Conservation (phyloP, 805 yeast genomes). For the Kodamaea leandrae region DNA sequence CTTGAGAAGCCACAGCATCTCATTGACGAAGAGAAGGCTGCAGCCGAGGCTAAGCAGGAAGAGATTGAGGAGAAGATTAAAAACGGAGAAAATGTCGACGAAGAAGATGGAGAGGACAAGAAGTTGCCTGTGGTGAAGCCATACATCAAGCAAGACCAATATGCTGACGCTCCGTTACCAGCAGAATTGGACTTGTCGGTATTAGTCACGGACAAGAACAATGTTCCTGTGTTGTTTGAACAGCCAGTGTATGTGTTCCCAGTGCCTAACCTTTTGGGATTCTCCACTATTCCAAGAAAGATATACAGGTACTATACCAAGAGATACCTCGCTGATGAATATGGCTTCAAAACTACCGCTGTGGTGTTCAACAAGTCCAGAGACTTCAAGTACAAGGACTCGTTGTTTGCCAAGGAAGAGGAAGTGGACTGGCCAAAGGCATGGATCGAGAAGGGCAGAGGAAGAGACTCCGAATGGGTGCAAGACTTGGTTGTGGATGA, state of each 20-base stretch:
- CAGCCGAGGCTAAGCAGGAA: constrained; percentile 13
- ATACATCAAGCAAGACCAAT: constrained; percentile 59
- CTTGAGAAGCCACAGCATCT: constrained; percentile 47
- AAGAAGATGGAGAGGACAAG: constrained; percentile 23
- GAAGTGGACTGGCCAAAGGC: constrained; percentile 83
- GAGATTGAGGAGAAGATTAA: constrained; percentile 15
- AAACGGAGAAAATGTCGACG: constrained; percentile 17
- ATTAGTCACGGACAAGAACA: constrained; percentile 28
- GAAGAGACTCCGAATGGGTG: constrained; percentile 84
- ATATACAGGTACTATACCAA: constrained; percentile 75
- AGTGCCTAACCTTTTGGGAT: constrained; percentile 77
- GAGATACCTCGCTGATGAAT: constrained; percentile 66
- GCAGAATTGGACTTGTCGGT: constrained; percentile 50
- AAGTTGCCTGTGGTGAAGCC: constrained; percentile 57
- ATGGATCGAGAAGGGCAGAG: constrained; percentile 79
- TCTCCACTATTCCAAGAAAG: constrained; percentile 70
- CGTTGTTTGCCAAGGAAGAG: constrained; percentile 51
- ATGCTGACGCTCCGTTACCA: constrained; percentile 53
- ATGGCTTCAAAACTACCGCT: constrained; percentile 53
- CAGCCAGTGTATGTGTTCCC: constrained; percentile 79
- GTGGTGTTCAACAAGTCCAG: constrained; percentile 53
- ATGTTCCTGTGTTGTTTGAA: constrained; percentile 59
- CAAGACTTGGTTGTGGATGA: constrained; percentile 69
- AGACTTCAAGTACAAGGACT: constrained; percentile 48
- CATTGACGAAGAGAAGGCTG: constrained; percentile 18